Percentiles rank a stretch among this genome's conserved stretches.
phyloP scores from a whole-genome alignment of 2,329 filamentous ascomycete species.

The Fusarium piperis region DNA sequence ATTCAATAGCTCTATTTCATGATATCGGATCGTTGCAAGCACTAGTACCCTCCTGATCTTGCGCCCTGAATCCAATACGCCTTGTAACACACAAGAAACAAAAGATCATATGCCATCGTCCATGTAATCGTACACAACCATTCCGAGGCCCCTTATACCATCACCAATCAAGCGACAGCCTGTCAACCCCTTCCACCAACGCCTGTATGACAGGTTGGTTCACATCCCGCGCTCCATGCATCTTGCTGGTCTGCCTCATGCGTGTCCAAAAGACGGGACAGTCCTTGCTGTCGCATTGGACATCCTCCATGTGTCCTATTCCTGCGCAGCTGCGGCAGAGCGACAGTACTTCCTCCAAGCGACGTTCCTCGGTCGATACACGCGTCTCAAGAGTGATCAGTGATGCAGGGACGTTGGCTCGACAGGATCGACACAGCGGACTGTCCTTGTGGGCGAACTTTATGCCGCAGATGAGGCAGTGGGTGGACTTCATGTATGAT shows the following conservation, averaged over 20 bases:
- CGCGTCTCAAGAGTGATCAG: slow-evolving; percentile 71
- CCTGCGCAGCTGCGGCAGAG: slow-evolving; percentile 86
- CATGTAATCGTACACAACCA: not conserved
- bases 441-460: slow-evolving; percentile 44
- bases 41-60: too few species aligned
- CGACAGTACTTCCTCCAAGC: slow-evolving; percentile 69
- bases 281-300: slow-evolving; percentile 90
- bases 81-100: too few species aligned
- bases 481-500: slow-evolving; percentile 85
- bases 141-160: not conserved
- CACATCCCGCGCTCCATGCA: slow-evolving; percentile 51
- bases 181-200: slow-evolving; percentile 42
- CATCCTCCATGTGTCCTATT: slow-evolving; percentile 76
- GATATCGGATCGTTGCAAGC: too few species aligned
- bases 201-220: slow-evolving; percentile 47
- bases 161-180: slow-evolving; percentile 50
- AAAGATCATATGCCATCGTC: too few species aligned
- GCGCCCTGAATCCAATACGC: too few species aligned
- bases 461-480: slow-evolving; percentile 77
- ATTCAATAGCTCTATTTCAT: too few species aligned
- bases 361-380: slow-evolving; percentile 71
- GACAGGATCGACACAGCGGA: slow-evolving; percentile 68
- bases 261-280: slow-evolving; percentile 92
- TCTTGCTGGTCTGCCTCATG: slow-evolving; percentile 66
- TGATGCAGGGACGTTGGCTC: slow-evolving; percentile 63